These are phyloP conservation scores for Chamaecrista fasciculata DNA, from an alignment of 306 rosid species.

Conservation along the genomic window DNA sequence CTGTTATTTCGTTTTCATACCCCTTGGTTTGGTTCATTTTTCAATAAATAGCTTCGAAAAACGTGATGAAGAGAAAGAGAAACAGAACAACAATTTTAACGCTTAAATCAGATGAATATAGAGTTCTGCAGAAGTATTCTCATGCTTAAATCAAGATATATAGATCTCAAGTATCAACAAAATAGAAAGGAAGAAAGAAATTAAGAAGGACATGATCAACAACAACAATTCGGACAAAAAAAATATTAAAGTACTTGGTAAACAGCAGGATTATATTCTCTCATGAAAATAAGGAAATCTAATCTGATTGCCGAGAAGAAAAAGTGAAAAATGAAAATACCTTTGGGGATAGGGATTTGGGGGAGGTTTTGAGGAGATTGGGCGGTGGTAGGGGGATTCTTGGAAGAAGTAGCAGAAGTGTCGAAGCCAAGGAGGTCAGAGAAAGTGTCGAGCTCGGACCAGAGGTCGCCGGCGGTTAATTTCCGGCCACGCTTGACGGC, in stretches of 20 bases:
- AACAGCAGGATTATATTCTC: too few relatives aligned
- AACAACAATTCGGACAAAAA: neutral
- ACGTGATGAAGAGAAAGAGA: constrained; percentile 20
- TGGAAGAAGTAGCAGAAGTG: neutral
- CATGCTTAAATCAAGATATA: neutral
- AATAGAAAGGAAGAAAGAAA: too few relatives aligned
- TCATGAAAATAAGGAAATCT: neutral
- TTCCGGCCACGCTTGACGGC: constrained; percentile 54
- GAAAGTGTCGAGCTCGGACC: constrained; percentile 63
- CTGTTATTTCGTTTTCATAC: too few relatives aligned
- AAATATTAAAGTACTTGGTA: neutral
- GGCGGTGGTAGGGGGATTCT: neutral
- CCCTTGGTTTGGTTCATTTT: neutral
- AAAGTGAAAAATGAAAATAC: constrained; percentile 4
- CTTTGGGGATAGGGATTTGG: constrained; percentile 15
- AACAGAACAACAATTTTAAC: too few relatives aligned
- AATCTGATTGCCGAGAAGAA: too few relatives aligned
- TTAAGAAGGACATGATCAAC: too few relatives aligned
- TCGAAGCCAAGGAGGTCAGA: constrained; percentile 62
- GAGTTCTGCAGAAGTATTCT: neutral
- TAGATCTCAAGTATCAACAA: too few relatives aligned
- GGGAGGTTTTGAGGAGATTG: neutral
- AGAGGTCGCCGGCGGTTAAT: constrained; percentile 37
- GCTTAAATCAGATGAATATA: constrained; percentile 13
- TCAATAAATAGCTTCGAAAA: neutral